Conservation (phyloP, 23 red algal genomes). For the Gracilaria domingensis region DNA sequence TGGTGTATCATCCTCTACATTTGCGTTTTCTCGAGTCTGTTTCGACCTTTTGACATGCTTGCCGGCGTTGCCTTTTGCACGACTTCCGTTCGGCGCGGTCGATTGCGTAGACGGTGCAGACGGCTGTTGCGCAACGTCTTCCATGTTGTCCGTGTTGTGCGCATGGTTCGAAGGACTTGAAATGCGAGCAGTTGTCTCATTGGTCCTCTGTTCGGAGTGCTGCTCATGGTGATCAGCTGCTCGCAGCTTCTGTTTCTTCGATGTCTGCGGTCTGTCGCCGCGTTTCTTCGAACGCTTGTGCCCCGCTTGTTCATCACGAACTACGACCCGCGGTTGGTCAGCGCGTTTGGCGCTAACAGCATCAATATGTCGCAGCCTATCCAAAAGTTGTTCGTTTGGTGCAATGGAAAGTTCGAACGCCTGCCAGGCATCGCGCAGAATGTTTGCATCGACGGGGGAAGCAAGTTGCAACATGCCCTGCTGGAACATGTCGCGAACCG, state of each 20-base stretch:
- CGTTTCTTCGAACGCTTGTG: neutral
- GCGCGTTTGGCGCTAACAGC: neutral
- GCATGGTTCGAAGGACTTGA: neutral
- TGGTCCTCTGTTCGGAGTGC: no score
- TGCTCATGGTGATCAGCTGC: neutral
- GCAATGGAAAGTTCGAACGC: conserved; percentile 20
- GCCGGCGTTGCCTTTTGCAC: neutral
- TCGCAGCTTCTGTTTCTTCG: neutral
- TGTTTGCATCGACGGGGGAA: conserved; percentile 5
- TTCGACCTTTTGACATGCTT: neutral
- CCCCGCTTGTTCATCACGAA: neutral
- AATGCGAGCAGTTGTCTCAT: no score
- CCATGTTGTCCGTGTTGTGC: neutral
- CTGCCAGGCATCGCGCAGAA: conserved; percentile 54
- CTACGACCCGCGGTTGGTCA: neutral
- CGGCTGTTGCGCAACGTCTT: no score
- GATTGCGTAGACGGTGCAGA: neutral
- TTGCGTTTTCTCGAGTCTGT: neutral
- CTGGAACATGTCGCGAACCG: conserved; percentile 21
- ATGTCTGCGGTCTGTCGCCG: neutral
- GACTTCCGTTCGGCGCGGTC: neutral
- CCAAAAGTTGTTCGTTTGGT: neutral
- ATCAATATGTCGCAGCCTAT: conserved; percentile 32
- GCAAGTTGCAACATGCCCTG: neutral
- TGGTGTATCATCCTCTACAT: neutral